Percentiles rank a stretch among this genome's conserved stretches.
Conservation (phyloP, 257 asterid species). For the Nicotiana benthamiana region DNA sequence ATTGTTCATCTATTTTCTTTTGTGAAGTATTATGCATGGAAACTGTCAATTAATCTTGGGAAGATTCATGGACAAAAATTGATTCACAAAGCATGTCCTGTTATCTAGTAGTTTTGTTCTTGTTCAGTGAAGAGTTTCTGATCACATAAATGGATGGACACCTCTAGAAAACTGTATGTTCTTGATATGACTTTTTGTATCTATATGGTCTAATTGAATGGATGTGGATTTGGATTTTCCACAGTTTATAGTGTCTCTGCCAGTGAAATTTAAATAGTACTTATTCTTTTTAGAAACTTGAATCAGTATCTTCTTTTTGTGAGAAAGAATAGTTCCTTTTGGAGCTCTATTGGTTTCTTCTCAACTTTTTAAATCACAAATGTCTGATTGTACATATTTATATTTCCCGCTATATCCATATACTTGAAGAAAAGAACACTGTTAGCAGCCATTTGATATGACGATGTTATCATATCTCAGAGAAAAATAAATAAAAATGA, state of each 20-base stretch:
- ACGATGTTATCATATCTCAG: not conserved
- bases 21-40: not conserved
- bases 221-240: not conserved
- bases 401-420: not conserved
- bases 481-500: not conserved
- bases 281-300: not conserved
- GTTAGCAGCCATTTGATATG: not conserved
- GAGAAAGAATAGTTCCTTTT: not conserved
- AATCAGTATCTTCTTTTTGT: not conserved
- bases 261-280: not conserved
- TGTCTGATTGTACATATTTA: not conserved
- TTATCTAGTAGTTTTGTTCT: not conserved
- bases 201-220: not conserved
- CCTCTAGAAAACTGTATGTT: not conserved
- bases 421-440: not conserved
- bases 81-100: not conserved
- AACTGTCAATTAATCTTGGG: not conserved
- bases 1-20: slow-evolving; percentile 1
- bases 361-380: not conserved
- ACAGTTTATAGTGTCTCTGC: not conserved
- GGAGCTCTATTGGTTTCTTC: not conserved
- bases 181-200: not conserved
- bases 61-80: not conserved
- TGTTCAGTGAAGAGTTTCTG: not conserved
- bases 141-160: not conserved